Base-by-base conservation (phyloP, 1,284 basidiomycete species). In the Cryptococcus amylolentus region DNA sequence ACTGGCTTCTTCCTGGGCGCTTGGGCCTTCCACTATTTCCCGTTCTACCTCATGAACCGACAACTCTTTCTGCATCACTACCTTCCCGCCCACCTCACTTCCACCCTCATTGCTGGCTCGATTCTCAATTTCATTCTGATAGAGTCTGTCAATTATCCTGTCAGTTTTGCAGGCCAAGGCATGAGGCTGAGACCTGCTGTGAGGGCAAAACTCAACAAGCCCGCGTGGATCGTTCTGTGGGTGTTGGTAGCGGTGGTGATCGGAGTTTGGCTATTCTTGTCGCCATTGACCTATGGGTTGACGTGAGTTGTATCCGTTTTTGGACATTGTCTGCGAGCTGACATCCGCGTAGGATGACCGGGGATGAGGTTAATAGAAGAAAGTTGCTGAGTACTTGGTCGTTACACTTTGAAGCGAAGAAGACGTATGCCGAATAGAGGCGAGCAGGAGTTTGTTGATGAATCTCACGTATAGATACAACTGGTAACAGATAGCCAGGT, bases 11-110 rank as follows among this genome's bases (percentile, higher is more conserved):
- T 98, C 84, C 78, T 93, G 51, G 80, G 92, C 40, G 85, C 49
- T 27, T 99, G 96, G 96, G 87, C 84, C 9, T 91, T 89, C 61
- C 96, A 99, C 78, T 99, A 97, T 80, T 80, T 91, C 71, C 96
- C 96, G 8, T 99, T 98, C 84, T 98, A 90, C 86, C 82, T 97
- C 38, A 97, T 99, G 92, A 88, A 84, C 70, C 89, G 96, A 52
- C 96, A 99, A 73, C 83, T 95, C 35, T 97, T 97, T 83, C 81
- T 99, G 42, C 95, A 99, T 76, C 95, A 99, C 77, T 99, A 99
- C 76, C 86, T 99, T 9, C 95, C 95, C 5, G 91, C 91, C 0
- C 91, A 95, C 74, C 83, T 98, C 42, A 88, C 90, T 26, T 94
- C 92, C 7, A 88, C 91, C 14, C 81, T 98, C 55, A 86, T 96